Evolutionary conservation across 805 yeast genomes (phyloP).

Genomic region (Debaryomyces castellii): DNA sequence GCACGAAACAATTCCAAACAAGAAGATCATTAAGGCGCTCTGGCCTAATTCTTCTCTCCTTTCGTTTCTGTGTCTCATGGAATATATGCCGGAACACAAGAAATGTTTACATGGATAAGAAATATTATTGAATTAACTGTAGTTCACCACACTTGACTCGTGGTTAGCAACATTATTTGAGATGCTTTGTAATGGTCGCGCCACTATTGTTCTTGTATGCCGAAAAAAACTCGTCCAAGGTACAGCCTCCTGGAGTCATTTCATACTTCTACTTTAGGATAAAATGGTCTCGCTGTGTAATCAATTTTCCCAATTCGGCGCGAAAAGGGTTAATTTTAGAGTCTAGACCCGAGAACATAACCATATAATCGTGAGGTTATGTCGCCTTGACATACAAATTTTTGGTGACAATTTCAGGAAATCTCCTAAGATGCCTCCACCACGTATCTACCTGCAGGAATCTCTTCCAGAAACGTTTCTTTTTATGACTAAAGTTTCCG

Average conservation of each 20-base stretch:
- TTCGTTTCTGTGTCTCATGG: background rate
- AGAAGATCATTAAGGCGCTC: background rate
- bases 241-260: conserved; percentile 1
- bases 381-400: background rate
- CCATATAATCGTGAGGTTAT: background rate
- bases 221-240: background rate
- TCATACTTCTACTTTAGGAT: background rate
- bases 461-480: background rate
- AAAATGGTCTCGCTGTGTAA: background rate
- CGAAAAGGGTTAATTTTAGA: background rate
- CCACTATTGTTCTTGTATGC: background rate
- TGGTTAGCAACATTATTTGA: background rate
- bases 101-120: background rate
- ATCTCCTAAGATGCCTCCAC: background rate
- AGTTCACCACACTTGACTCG: background rate
- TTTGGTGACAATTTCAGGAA: conserved; percentile 1
- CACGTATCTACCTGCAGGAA: background rate
- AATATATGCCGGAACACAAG: background rate
- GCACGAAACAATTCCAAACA: background rate
- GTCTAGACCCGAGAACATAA: background rate
- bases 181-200: background rate
- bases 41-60: background rate
- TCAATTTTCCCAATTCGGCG: conserved; percentile 1
- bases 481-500: conserved; percentile 2
- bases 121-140: background rate